Base-by-base conservation (phyloP, 768 basidiomycete species). In the Multifurca ochricompacta region DNA sequence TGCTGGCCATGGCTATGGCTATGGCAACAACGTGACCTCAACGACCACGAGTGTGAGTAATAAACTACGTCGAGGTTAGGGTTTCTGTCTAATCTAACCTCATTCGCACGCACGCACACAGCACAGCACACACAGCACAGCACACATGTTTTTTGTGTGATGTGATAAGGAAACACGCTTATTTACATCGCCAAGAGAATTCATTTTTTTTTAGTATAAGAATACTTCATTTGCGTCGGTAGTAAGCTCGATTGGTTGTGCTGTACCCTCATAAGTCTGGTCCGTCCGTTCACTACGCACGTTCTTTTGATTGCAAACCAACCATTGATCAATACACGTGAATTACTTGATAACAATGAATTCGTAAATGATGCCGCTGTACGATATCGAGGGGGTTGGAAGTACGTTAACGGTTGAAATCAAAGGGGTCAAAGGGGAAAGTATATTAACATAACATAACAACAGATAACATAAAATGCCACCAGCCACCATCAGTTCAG, bases 1-100 rank as follows among this genome's bases (percentile, higher is more conserved):
- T 81, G 65, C 41, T 63, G 54, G 67, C 72, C 64, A 62, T 61
- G 32, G 55, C 39, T 54, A n/a, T n/a, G n/a, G n/a, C n/a, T n/a
- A n/a, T n/a, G n/a, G n/a, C n/a, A n/a, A n/a, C 40, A 41, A 54
- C 45, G 37, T 40, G 37, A 47, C 30, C 10, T n/a, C 42, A 14
- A 6, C 41, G 32, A n/a, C 18, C 18, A 13, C 28, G 43, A 8
- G 9, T 28, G 23, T n/a, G n/a, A n/a, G 47, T 39, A 14, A 31
- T 28, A 18, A 35, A 43, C 28, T 14, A 41, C 16, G 1, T 23
- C 23, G 2, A 16, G 50, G 55, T 56, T 56, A 56, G 55, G 49
- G 50, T 56, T 51, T 42, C 39, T n/a, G n/a, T n/a, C n/a, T n/a
- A n/a, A n/a, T n/a, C n/a, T n/a, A n/a, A n/a, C n/a, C n/a, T n/a